Conservation (phyloP, 352 stramenopile species). For the Phytophthora sansomeana region DNA sequence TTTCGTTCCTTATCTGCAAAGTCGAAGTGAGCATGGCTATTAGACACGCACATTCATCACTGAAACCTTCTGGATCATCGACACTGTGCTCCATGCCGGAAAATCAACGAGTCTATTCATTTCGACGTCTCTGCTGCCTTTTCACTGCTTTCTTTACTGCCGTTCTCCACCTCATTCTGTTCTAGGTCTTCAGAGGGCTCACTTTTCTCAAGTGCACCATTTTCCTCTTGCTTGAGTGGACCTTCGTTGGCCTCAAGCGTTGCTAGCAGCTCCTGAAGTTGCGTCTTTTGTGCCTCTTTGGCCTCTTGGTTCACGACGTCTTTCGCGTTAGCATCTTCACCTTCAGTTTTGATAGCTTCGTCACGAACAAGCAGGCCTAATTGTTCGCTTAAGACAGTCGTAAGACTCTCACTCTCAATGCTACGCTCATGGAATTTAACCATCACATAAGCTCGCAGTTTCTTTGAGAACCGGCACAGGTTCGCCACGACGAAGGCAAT, state of each 20-base stretch:
- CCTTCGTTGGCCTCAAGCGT: constrained; percentile 34
- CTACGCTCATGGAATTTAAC: constrained; percentile 82
- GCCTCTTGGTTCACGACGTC: constrained; percentile 34
- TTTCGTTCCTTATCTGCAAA: no score
- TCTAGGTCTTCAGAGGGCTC: neutral
- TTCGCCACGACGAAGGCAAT: constrained; percentile 71
- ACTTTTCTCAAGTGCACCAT: constrained; percentile 3
- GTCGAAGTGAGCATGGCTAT: neutral
- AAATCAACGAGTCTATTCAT: constrained; percentile 18
- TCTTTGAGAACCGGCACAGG: constrained; percentile 67
- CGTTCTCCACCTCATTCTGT: constrained; percentile 8
- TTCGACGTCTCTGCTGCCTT: neutral
- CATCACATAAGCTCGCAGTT: constrained; percentile 72
- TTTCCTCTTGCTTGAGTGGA: neutral
- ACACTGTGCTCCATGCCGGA: neutral
- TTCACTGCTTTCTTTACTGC: constrained; percentile 4
- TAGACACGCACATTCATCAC: neutral
- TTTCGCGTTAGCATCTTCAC: constrained; percentile 12
- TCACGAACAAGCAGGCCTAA: constrained; percentile 56
- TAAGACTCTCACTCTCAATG: constrained; percentile 57
- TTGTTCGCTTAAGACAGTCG: constrained; percentile 63
- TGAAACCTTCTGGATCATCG: neutral
- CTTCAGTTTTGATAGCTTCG: constrained; percentile 9
- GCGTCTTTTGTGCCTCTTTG: constrained; percentile 44
- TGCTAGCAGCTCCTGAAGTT: constrained; percentile 48